phyloP scores from a whole-genome alignment of 768 basidiomycete species.

The Termitomyces sp. region DNA sequence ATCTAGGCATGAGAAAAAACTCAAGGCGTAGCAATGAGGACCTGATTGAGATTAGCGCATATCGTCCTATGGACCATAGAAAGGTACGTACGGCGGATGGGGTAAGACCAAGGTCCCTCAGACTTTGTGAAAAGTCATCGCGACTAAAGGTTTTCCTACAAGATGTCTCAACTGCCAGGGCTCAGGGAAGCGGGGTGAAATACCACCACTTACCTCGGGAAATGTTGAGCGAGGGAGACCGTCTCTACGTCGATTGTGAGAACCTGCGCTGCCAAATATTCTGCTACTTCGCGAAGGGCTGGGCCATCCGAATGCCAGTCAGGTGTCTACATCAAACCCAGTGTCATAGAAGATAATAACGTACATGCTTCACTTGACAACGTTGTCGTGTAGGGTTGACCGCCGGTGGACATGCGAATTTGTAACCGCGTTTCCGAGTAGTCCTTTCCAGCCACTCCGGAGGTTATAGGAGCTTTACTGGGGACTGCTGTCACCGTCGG shows the following conservation, averaged over 20 bases:
- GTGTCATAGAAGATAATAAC: conserved; percentile 20
- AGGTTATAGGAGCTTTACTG: conserved; percentile 28
- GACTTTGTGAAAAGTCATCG: conserved; percentile 71
- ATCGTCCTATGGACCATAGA: neutral
- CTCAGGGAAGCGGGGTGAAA: neutral
- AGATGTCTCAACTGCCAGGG: neutral
- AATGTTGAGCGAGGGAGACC: conserved; percentile 72
- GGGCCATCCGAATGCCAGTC: conserved; percentile 2
- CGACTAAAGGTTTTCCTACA: conserved; percentile 71
- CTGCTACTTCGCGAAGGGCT: conserved; percentile 85
- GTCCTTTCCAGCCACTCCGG: conserved; percentile 58
- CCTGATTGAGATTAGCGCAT: conserved; percentile 24
- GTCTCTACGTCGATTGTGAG: conserved; percentile 69
- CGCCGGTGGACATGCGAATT: conserved; percentile 80
- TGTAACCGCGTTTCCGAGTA: conserved; percentile 87
- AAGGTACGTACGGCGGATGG: conserved; percentile 72
- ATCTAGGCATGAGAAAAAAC: neutral
- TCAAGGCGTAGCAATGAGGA: conserved; percentile 48
- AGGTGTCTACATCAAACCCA: neutral
- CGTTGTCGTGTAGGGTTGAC: conserved; percentile 76
- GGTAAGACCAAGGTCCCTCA: conserved; percentile 83
- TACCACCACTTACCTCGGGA: conserved; percentile 59
- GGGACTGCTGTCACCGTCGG: conserved; percentile 21
- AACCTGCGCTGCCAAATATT: conserved; percentile 76
- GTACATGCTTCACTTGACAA: conserved; percentile 73